Evolutionary conservation across 2,329 filamentous ascomycete genomes (phyloP).

Genomic region (Fusarium sublunatum): DNA sequence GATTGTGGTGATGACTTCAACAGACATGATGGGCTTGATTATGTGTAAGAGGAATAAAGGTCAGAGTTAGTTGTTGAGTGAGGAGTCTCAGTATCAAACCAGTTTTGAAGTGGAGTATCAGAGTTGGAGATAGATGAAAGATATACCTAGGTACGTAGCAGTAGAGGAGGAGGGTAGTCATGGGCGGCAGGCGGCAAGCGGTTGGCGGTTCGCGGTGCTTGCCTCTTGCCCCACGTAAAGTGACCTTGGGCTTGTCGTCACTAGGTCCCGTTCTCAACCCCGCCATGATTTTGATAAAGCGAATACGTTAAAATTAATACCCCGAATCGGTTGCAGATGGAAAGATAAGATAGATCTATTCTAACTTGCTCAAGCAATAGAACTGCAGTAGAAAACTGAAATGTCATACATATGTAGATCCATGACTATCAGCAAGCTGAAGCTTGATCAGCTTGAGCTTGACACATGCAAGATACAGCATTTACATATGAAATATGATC

Average conservation of each 20-base stretch:
- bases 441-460: background rate
- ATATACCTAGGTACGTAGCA: background rate
- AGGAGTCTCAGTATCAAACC: constrained; percentile 31
- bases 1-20: constrained; percentile 79
- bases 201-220: constrained; percentile 31
- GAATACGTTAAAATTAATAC: background rate
- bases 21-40: constrained; percentile 62
- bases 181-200: constrained; percentile 36
- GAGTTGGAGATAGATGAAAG: constrained; percentile 32
- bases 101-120: constrained; percentile 41
- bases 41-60: constrained; percentile 5
- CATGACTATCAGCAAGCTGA: background rate
- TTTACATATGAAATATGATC: too few species aligned
- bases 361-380: too few species aligned
- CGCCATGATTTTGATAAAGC: constrained; percentile 29
- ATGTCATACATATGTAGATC: background rate
- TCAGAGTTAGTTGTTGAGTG: constrained; percentile 10
- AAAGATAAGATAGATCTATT: background rate
- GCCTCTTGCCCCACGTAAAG: constrained; percentile 44
- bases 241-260: constrained; percentile 38
- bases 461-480: too few species aligned
- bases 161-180: background rate
- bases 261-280: constrained; percentile 36
- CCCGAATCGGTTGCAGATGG: background rate
- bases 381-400: background rate